Conservation (phyloP, 192 early-diverging fungal genomes). For the Rhizophagus sp. region DNA sequence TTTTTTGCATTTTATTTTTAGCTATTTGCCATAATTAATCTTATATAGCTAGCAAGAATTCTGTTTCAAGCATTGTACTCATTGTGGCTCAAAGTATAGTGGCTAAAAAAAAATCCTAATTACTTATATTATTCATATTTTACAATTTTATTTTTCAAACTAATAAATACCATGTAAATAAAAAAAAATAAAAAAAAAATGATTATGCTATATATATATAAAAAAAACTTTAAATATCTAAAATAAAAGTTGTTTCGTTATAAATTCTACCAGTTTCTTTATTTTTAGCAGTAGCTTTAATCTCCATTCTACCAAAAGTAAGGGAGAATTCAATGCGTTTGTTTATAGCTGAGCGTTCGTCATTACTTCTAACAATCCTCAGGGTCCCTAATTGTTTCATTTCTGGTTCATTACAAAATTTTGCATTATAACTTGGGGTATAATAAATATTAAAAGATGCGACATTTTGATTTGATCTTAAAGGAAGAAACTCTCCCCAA, state of each 20-base stretch:
- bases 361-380: background rate
- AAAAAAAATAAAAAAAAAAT: too few relatives aligned
- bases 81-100: too few relatives aligned
- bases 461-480: background rate
- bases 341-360: background rate
- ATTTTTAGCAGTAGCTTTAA: conserved; percentile 29
- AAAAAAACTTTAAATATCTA: background rate
- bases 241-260: background rate
- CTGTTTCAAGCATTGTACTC: too few relatives aligned
- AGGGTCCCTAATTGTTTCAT: conserved; percentile 13
- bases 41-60: too few relatives aligned
- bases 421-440: background rate
- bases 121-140: too few relatives aligned
- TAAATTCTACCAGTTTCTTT: background rate
- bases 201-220: too few relatives aligned
- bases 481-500: background rate
- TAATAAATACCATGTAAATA: too few relatives aligned
- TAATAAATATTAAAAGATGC: conserved; percentile 7
- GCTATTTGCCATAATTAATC: too few relatives aligned
- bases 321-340: conserved; percentile 15
- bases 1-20: too few relatives aligned
- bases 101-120: too few relatives aligned
- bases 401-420: conserved; percentile 13
- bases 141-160: too few relatives aligned
- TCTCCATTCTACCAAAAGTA: conserved; percentile 26